Evolutionary conservation across 2,329 filamentous ascomycete genomes (phyloP).

Genomic region (Ophiostoma ips): DNA sequence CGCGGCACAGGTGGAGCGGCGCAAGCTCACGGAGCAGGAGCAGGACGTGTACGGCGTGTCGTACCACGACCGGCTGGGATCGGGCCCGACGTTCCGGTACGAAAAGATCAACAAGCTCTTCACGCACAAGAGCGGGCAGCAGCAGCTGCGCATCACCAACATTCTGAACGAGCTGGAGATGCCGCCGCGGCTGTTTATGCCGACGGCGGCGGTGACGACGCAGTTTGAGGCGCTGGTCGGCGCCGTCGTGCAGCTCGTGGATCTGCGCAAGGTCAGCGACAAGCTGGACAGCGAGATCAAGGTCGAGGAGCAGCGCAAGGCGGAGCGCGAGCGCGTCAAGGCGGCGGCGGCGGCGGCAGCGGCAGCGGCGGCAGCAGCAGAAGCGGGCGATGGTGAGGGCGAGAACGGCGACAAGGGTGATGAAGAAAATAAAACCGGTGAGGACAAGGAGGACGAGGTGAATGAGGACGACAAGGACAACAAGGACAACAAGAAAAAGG

Average conservation of each 20-base stretch:
- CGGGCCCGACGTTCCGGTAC: slow-evolving; percentile 80
- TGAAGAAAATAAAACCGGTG: background rate
- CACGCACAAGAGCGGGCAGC: slow-evolving; percentile 60
- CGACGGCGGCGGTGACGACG: slow-evolving; percentile 56
- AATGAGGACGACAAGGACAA: background rate
- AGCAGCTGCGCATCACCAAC: slow-evolving; percentile 61
- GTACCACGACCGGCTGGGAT: slow-evolving; percentile 70
- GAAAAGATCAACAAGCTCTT: slow-evolving; percentile 69
- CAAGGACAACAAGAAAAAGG: background rate
- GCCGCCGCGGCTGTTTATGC: slow-evolving; percentile 55
- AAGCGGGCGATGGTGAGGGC: slow-evolving; percentile 9
- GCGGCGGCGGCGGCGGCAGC: slow-evolving; percentile 6
- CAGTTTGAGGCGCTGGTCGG: slow-evolving; percentile 57
- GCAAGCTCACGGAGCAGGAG: slow-evolving; percentile 61
- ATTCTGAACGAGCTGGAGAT: slow-evolving; percentile 60
- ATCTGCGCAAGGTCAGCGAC: slow-evolving; percentile 59
- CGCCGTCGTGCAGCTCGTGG: slow-evolving; percentile 55
- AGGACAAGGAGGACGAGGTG: background rate
- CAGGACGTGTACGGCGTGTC: slow-evolving; percentile 72
- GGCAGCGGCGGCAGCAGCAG: slow-evolving; percentile 13
- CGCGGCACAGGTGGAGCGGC: slow-evolving; percentile 39
- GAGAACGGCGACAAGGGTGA: background rate
- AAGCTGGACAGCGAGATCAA: slow-evolving; percentile 62
- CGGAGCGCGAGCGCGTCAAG: slow-evolving; percentile 32
- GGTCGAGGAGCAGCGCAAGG: slow-evolving; percentile 42